A percentile compares a stretch with the other conserved stretches of the same genome.
phyloP scores from a whole-genome alignment of 2,329 filamentous ascomycete species.

The Colletotrichum siamense region DNA sequence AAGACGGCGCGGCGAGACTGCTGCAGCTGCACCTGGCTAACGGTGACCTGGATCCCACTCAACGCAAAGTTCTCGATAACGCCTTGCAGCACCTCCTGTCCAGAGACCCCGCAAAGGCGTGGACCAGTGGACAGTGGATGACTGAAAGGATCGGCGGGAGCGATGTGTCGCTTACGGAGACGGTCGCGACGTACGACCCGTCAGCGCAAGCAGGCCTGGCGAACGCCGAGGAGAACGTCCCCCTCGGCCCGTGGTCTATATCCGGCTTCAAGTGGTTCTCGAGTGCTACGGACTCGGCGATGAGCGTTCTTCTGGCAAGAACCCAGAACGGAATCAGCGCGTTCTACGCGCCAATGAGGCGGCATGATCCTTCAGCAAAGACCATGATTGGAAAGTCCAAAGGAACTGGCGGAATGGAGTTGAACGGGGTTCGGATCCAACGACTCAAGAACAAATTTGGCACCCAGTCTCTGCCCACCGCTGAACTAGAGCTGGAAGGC shows the following conservation, averaged over 20 bases:
- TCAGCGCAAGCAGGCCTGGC: constrained; percentile 26
- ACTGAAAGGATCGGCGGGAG: constrained; percentile 73
- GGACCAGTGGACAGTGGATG: constrained; percentile 83
- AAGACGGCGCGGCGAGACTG: constrained; percentile 64
- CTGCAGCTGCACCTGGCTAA: constrained; percentile 47
- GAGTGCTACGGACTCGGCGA: constrained; percentile 68
- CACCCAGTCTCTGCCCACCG: constrained; percentile 73
- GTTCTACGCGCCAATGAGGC: constrained; percentile 68
- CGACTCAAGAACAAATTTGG: constrained; percentile 77
- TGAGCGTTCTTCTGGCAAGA: constrained; percentile 69
- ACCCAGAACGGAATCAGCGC: constrained; percentile 60
- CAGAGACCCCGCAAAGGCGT: constrained; percentile 55
- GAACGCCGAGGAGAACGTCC: constrained; percentile 30
- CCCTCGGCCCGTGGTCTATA: constrained; percentile 64
- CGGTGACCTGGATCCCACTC: constrained; percentile 26
- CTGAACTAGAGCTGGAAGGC: constrained; percentile 70
- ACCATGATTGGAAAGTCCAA: constrained; percentile 27
- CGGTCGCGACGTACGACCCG: constrained; percentile 46
- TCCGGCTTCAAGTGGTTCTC: constrained; percentile 78
- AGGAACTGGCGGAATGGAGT: constrained; percentile 38
- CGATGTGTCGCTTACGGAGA: constrained; percentile 73
- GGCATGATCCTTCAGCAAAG: constrained; percentile 27
- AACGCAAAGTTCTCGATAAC: constrained; percentile 52
- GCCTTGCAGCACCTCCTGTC: constrained; percentile 60
- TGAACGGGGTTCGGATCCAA: constrained; percentile 73